Evolutionary conservation across 2,329 filamentous ascomycete species (phyloP), one percentile per base, ranked within the genome.

Genomic region (Penicillium brasilianum): DNA sequence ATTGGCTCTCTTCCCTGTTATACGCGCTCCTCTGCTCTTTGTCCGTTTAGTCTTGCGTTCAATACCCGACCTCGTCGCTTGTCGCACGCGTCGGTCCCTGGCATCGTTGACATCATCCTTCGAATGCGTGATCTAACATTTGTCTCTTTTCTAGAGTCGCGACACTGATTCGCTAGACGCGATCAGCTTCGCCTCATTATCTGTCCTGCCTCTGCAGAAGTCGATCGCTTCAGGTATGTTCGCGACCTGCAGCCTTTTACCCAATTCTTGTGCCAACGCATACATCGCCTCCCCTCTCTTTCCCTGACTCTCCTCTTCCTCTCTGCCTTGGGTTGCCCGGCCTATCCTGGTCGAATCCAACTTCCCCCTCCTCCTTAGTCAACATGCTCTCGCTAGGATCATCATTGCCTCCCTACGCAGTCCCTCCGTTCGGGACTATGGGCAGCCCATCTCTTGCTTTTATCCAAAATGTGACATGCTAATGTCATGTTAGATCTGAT

Each of bases 201-300:
- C 61, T 60, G 61, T 65, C 61, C 62, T 57, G 64, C 59, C 55
- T 67, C 66, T 69, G 62, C 69, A 68, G 68, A 67, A 62, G 71
- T 62, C 69, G 70, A 76, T 76, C 70, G 68, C 71, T 70, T 41
- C 67, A 75, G 73, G 76, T 77, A 77, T 71, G 75, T 74, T 64
- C 62, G 65, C 68, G 64, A 66, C 70, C 53, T 75, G 73, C 72
- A 75, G 60, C 64, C 67, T 66, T 69, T 67, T n/a, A 10, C 69
- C 70, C 59, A 51, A 65, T 57, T 64, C 57, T 58, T 58, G 62
- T 77, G 76, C 76, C 76, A 77, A 75, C 76, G 74, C 76, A 77
- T 77, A 76, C 76, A 73, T 74, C 67, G 69, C 64, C 56, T 54
- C 56, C 39, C 63, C 61, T 60, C 57, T 41, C 46, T 30, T 30